These are phyloP conservation scores for Epichloe brachyelytri DNA, from an alignment of 2,329 filamentous ascomycete genomes.

Conservation along the genomic window DNA sequence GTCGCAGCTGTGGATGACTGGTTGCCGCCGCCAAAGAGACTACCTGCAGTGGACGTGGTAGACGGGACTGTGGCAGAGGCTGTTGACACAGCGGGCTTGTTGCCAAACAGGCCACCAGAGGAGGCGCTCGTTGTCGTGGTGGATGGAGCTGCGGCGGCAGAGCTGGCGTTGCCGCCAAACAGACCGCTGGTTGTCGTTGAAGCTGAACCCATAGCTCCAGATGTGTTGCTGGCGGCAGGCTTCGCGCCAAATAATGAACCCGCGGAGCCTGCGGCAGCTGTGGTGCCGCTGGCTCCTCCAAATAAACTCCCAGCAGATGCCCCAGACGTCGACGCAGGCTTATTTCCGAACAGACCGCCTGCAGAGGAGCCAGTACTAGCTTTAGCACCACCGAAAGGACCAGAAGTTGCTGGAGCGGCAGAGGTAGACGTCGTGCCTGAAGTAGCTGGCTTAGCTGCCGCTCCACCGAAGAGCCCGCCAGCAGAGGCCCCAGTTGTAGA, in stretches of 20 bases:
- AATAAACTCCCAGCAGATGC: slow-evolving; percentile 14
- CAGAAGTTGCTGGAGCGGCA: slow-evolving; percentile 10
- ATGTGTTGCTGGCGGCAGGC: slow-evolving; percentile 23
- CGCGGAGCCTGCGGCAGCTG: slow-evolving; percentile 11
- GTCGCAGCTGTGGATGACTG: slow-evolving; percentile 7
- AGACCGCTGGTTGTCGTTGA: slow-evolving; percentile 21
- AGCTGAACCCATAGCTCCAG: slow-evolving; percentile 18
- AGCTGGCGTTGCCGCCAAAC: slow-evolving; percentile 18
- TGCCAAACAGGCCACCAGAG: slow-evolving; percentile 19
- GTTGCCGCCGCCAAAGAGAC: slow-evolving; percentile 17
- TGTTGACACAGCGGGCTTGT: slow-evolving; percentile 19
- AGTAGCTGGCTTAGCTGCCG: slow-evolving; percentile 11
- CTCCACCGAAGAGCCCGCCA: slow-evolving; percentile 14
- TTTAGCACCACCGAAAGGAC: no score
- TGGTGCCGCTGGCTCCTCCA: slow-evolving; percentile 10
- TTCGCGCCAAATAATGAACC: slow-evolving; percentile 28
- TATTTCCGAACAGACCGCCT: slow-evolving; percentile 8
- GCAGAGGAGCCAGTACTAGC: slow-evolving; percentile 14
- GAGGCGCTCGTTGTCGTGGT: slow-evolving; percentile 17
- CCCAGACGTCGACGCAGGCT: slow-evolving; percentile 13
- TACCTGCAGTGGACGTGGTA: slow-evolving; percentile 17
- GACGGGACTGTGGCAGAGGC: slow-evolving; percentile 15
- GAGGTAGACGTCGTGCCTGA: slow-evolving; percentile 8
- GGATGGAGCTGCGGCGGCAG: slow-evolving; percentile 8
- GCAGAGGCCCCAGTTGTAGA: slow-evolving; percentile 5